phyloP scores from a whole-genome alignment of 352 stramenopile species.

The Globisporangium okanoganense region DNA sequence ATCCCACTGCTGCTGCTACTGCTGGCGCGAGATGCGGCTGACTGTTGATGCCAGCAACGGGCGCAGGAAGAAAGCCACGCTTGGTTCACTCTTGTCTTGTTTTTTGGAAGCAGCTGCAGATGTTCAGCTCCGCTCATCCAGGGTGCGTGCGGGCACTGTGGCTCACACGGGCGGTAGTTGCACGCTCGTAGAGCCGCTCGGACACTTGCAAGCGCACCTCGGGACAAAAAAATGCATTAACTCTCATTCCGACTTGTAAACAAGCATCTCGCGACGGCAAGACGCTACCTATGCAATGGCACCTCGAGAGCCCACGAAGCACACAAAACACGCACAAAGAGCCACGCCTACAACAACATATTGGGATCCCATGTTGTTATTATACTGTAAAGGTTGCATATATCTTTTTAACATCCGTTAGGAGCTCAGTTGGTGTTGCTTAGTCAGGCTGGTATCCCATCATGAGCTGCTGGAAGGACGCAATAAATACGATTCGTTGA shows the following conservation, averaged over 20 bases:
- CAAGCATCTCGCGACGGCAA: not conserved
- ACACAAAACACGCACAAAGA: no score
- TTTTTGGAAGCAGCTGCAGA: not conserved
- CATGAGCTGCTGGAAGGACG: no score
- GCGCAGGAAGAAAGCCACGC: not conserved
- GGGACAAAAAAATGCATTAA: not conserved
- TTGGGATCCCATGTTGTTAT: not conserved
- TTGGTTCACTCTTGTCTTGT: not conserved
- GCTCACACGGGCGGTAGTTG: not conserved
- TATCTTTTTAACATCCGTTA: no score
- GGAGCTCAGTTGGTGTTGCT: no score
- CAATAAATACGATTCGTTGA: no score
- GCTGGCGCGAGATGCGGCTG: no score
- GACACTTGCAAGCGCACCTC: not conserved
- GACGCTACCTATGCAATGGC: constrained; percentile 1
- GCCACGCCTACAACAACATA: no score
- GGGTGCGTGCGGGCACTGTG: not conserved
- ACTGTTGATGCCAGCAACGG: no score
- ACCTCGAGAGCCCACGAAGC: not conserved
- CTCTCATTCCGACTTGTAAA: not conserved
- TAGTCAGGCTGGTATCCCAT: no score
- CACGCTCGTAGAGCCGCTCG: not conserved
- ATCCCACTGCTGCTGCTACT: no score
- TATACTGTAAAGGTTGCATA: no score
- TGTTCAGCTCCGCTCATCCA: not conserved